Evolutionary conservation across 768 basidiomycete genomes (phyloP).

Genomic region (Suillus sp.): DNA sequence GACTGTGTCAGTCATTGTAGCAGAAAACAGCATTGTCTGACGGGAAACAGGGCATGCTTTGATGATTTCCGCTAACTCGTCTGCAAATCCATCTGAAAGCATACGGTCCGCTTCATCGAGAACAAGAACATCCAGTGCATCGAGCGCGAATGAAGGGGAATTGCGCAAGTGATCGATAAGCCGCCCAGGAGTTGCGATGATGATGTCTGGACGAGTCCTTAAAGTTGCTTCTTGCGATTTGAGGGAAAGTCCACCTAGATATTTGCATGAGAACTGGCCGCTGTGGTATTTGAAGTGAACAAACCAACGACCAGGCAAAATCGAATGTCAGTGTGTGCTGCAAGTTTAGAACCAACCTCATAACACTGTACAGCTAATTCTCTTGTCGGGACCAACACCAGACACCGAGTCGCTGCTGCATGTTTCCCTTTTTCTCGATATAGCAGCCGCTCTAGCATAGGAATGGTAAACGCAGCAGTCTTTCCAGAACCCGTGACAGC

Average conservation of each 20-base stretch:
- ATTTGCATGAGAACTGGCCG: conserved; percentile 16
- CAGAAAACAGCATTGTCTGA: conserved; percentile 98
- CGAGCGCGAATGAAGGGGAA: conserved; percentile 89
- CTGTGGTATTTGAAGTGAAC: background rate
- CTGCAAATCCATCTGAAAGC: conserved; percentile 93
- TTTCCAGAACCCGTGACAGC: conserved; percentile 98
- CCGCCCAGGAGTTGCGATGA: conserved; percentile 97
- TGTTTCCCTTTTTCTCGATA: conserved; percentile 90
- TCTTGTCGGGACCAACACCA: conserved; percentile 91
- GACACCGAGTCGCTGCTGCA: conserved; percentile 84
- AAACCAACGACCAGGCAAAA: conserved; percentile 91
- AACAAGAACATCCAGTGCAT: conserved; percentile 89
- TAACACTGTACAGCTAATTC: conserved; percentile 96
- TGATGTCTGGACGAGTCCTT: conserved; percentile 86
- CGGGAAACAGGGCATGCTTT: conserved; percentile 83
- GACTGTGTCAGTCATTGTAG: conserved; percentile 97
- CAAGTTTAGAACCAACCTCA: conserved; percentile 85
- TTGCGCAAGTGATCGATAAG: conserved; percentile 97
- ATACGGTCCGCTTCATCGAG: conserved; percentile 98
- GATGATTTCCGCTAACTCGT: conserved; percentile 93
- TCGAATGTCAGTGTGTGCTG: conserved; percentile 84
- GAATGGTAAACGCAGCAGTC: conserved; percentile 96
- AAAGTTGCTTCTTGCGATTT: conserved; percentile 89
- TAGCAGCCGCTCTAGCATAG: conserved; percentile 88
- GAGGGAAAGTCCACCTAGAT: conserved; percentile 84